Evolutionary conservation across 2,329 filamentous ascomycete genomes (phyloP), one percentile per base, ranked within the genome.

Genomic region (Pyricularia grisea): DNA sequence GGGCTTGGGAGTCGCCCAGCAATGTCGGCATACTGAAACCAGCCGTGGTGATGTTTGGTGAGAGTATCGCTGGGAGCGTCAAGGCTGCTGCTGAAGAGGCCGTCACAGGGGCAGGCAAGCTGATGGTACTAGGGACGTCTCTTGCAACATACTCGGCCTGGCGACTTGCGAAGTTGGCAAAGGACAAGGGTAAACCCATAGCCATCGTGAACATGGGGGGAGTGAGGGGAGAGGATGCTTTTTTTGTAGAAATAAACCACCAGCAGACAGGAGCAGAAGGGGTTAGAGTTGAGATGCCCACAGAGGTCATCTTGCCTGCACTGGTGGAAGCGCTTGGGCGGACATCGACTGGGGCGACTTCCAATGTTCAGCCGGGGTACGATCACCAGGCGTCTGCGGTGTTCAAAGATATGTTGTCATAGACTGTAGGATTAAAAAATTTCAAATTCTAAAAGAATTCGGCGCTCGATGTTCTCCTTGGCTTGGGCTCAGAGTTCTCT

Each of bases 101-200:
- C 14, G 88, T 98, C 67, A 92, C 97, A 74, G 84, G 85, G 31
- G 91, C 93, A 1, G 88, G 88, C 6, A 87, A 88, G 70, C 79
- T 98, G 50, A 82, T 98, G 27, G 86, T 98, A 10, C 78, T 98
- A 20, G 95, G 94, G 4, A 97, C 92, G 50, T 97, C 92, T 71
- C 84, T 98, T 66, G 95, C 95, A 6, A 98, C 95, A 0, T 98
- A 97, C 78, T 97, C 93, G 12, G 95, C 95, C 0, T 99, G 93
- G 93, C 84, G 94, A 70, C 79, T 99, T 68, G 93, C 91, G 1
- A 94, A 93, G 80, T 83, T 90, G 70, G 95, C 94, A 33, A 90
- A 91, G 73, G 92, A 95, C 73, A 85, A 89, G 71, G 89, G 89
- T 0, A 94, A 96, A 87, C 90, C 93, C 20, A 91, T 98, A 76